Percentiles rank a stretch among this genome's conserved stretches.
These are phyloP conservation scores for Uronychia setigera DNA, from an alignment of 73 alveolate species.

Conservation along the genomic window DNA sequence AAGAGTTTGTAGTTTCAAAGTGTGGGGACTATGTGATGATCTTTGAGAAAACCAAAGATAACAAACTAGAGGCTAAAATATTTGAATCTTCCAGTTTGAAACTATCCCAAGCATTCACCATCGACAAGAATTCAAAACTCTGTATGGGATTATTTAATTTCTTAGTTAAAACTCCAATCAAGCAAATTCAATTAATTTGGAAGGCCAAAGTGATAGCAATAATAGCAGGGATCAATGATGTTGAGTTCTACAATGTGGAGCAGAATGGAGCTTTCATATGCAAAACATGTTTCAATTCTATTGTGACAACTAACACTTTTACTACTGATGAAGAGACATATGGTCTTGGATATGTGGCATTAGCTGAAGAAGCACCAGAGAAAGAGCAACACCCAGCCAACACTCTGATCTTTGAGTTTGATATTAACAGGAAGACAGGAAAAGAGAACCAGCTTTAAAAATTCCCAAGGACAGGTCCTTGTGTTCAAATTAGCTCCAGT, in stretches of 20 bases:
- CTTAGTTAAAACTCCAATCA: neutral
- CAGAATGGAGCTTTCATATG: neutral
- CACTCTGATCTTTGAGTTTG: neutral
- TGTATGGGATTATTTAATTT: neutral
- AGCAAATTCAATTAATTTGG: neutral
- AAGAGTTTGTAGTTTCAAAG: neutral
- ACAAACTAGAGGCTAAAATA: neutral
- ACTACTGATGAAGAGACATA: neutral
- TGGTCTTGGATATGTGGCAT: neutral
- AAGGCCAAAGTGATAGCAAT: neutral
- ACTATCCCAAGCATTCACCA: neutral
- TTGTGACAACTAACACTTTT: neutral
- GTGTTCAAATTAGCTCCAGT: neutral
- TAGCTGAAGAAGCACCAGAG: neutral
- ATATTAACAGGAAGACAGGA: neutral
- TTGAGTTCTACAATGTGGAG: neutral
- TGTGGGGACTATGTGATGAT: neutral
- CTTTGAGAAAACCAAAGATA: neutral
- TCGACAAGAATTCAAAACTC: neutral
- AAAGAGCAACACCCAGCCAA: neutral
- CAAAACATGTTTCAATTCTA: neutral
- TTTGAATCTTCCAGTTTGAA: neutral
- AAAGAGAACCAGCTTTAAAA: neutral
- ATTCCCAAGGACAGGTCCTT: neutral
- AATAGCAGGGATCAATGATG: neutral